Base-by-base conservation (phyloP, 2,329 filamentous ascomycete genomes). In the Sporothrix mexicana region DNA sequence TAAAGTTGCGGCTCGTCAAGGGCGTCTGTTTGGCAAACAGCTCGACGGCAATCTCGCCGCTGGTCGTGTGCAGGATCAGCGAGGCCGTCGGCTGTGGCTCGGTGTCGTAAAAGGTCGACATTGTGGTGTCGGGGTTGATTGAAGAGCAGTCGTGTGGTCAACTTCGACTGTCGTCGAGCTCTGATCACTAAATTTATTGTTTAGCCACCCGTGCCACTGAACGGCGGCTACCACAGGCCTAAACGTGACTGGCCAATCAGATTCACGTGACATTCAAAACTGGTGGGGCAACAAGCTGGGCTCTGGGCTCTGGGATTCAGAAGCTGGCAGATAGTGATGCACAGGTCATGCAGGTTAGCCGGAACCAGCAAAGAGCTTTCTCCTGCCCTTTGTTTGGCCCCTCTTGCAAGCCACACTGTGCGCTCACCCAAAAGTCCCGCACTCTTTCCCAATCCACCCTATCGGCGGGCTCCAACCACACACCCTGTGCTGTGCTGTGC, bases 1-100 rank as follows among this genome's bases (percentile, higher is more conserved):
- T 88, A 82, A 99, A 99, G 84, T 98, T 98, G 77, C 95, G 94
- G 79, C 92, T 94, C 36, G 96, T 92, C 75, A 98, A 86, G 9
- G 96, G 96, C 0, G 93, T 92, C 82, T 99, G 96, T 80, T 96
- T 96, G 20, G 95, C 95, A 85, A 97, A 99, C 73, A 99, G 90
- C 82, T 97, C 94, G 82, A 99, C 88, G 51, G 93, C 91, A 73
- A 99, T 88, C 79, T 97, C 95, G 81, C 96, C 96, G 62, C 91
- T 86, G 7, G 93, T 97, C 10, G 96, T 99, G 82, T 97, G 92
- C 57, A 99, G 87, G 76, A 98, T 91, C 72, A 93, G 94, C 76
- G 96, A 97, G 25, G 93, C 96, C 73, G 95, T 98, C 62, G 96
- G 94, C 79, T 95, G 94, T 70, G 96, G 95, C 82, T 98, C 95